A percentile compares a stretch with the other conserved stretches of the same genome.
Evolutionary conservation across 768 basidiomycete genomes (phyloP).

Genomic region (Mycena epipterygia): DNA sequence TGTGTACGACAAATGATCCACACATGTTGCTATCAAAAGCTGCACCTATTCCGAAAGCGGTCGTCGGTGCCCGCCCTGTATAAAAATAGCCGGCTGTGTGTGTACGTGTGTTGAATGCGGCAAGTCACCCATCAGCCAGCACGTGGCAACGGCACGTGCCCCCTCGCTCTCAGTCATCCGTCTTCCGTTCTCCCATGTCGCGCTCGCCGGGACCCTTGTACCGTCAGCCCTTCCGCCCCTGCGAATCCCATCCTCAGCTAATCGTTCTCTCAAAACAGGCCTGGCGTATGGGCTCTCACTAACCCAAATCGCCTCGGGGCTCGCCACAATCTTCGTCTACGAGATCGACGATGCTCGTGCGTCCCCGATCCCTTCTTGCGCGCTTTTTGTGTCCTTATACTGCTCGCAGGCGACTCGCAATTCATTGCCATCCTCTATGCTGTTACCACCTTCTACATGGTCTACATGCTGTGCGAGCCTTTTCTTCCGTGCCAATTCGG

Average conservation of each 20-base stretch:
- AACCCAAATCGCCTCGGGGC: slow-evolving; percentile 22
- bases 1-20: no score
- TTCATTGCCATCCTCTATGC: slow-evolving; percentile 33
- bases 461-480: slow-evolving; percentile 24
- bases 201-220: slow-evolving; percentile 22
- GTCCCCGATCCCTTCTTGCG: neutral
- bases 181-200: slow-evolving; percentile 14
- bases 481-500: neutral
- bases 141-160: no score
- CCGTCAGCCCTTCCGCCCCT: neutral
- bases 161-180: no score
- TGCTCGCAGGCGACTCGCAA: slow-evolving; percentile 26
- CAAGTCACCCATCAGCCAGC: no score
- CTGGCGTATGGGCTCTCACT: slow-evolving; percentile 17
- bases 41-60: no score
- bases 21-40: no score
- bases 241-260: neutral
- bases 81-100: no score
- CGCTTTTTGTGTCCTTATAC: neutral
- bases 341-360: slow-evolving; percentile 31
- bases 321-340: slow-evolving; percentile 33
- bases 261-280: neutral
- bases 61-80: no score
- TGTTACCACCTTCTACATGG: slow-evolving; percentile 27
- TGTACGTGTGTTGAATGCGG: no score